Evolutionary conservation across 208 protist species (phyloP), one percentile per base, ranked within the genome.

Genomic region (Wallacemonas sp.): DNA sequence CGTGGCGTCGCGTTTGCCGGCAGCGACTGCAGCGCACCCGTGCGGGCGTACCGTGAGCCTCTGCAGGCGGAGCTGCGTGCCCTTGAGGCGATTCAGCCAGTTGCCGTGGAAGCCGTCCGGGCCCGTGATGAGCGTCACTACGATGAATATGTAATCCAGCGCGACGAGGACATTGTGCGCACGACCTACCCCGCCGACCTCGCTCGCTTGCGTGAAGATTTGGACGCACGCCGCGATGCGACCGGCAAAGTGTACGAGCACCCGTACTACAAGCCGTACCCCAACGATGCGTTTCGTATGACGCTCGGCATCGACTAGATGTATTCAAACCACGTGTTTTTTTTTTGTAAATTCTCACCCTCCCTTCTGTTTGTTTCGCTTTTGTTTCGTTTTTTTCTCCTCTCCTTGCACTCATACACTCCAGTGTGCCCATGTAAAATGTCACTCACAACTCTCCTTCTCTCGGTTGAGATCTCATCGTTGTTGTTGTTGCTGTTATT

Each of bases 91-190:
- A 26, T 62, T 3, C 66, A 74, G 27, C 66, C 67, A 1, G 76
- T 58, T 5, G 36, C 47, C 26, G 47, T 60, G 23, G 27, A 61
- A 41, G n/a, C 26, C 17, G 38, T 46, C 5, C 68, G 61, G 2
- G 24, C 30, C 3, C 30, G 23, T 5, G n/a, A 9, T 3, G 52
- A 58, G 52, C 52, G 52, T 5, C 47, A 72, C 33, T 61, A 65
- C 11, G 65, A 61, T 26, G 87, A 93, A 55, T 38, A 54, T 26
- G 41, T 55, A 11, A 69, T 87, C n/a, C 70, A 56, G 27, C 56
- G 72, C 1, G 83, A 90, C 49, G 87, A 93, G 63, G 9, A 58
- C 5, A 30, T 85, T 5, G 17, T 90, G 1, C 54, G 57, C 11
- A 23, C 65, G 12, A 81, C 76, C 1, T 61, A 70, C 0, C 49